Evolutionary conservation across 441 rosid genomes (phyloP).

Genomic region (Syzygium syzygioides): DNA sequence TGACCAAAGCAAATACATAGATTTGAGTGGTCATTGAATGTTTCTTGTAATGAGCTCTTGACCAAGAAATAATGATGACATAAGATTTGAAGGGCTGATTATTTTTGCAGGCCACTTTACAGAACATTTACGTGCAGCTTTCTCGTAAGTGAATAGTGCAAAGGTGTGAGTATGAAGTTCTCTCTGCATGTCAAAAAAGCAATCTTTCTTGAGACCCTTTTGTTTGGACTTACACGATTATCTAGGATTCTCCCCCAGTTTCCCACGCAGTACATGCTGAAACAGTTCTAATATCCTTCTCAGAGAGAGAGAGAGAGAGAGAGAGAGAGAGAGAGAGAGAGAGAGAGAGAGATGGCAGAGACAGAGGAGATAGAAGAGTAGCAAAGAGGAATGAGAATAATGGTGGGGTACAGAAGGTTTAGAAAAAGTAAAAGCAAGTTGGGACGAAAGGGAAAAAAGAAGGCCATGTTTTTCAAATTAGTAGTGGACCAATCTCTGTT

Average conservation of each 20-base stretch:
- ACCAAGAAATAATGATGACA: not conserved
- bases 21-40: not conserved
- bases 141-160: not conserved
- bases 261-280: not conserved
- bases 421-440: not conserved
- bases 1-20: not conserved
- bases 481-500: not conserved
- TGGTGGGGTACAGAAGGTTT: not conserved
- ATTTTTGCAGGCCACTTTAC: not conserved
- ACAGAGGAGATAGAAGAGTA: constrained; percentile 6
- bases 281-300: not conserved
- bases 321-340: constrained; percentile 2
- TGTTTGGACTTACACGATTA: constrained; percentile 28
- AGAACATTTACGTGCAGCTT: not conserved
- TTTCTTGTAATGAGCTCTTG: not conserved
- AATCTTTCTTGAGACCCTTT: constrained; percentile 17
- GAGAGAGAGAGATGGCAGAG: constrained; percentile 8
- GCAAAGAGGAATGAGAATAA: constrained; percentile 2
- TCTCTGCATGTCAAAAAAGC: constrained; percentile 1
- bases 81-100: not conserved
- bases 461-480: not conserved
- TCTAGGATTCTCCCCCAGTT: constrained; percentile 37
- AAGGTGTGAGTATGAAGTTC: not conserved
- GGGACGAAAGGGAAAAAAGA: not conserved
- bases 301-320: not conserved